These are phyloP conservation scores for Amoebophrya sp. DNA, from an alignment of 169 alveolate genomes.

Conservation along the genomic window DNA sequence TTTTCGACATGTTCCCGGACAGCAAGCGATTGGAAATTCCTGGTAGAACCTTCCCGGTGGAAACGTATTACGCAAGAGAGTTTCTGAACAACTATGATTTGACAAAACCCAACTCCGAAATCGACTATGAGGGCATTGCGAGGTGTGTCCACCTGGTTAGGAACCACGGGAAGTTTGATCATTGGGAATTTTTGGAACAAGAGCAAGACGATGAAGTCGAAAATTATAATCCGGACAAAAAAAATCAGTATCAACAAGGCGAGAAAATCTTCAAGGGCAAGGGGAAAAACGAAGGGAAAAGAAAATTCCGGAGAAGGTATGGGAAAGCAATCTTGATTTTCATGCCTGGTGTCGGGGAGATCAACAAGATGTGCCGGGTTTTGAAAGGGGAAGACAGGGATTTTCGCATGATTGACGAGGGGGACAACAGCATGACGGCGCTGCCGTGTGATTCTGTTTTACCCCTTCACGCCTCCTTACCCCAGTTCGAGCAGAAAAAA, in stretches of 20 bases:
- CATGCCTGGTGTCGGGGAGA: background rate
- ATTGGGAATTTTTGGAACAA: background rate
- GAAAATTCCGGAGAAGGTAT: background rate
- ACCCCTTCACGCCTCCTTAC: background rate
- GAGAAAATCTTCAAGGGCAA: background rate
- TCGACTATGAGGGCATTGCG: background rate
- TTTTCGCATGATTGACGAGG: background rate
- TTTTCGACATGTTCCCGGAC: background rate
- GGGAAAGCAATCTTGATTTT: background rate
- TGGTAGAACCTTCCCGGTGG: background rate
- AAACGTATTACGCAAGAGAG: background rate
- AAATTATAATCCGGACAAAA: too few relatives aligned
- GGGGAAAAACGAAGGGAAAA: background rate
- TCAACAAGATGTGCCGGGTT: background rate
- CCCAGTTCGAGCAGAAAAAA: background rate
- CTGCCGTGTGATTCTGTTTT: background rate
- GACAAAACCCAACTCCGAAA: background rate
- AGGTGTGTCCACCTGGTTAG: background rate
- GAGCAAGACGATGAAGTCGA: too few relatives aligned
- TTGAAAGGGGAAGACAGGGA: too few relatives aligned
- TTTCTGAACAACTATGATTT: background rate
- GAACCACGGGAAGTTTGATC: background rate
- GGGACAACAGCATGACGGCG: background rate
- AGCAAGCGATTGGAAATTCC: background rate
- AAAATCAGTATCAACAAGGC: too few relatives aligned